Conservation (phyloP, 2,329 filamentous ascomycete species). For the Aureobasidium zeae region DNA sequence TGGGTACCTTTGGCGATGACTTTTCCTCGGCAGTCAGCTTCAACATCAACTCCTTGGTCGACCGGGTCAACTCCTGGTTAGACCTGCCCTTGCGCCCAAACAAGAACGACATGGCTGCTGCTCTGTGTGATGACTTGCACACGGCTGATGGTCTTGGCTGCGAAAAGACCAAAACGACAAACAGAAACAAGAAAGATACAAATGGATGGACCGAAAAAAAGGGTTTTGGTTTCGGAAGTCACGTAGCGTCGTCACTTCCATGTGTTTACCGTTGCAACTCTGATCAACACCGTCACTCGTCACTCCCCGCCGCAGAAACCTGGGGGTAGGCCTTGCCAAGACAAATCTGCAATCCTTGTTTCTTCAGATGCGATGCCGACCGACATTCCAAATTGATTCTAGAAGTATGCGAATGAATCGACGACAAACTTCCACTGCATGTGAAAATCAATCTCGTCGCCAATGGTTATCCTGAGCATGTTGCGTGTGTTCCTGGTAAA, state of each 20-base stretch:
- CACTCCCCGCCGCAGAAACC: slow-evolving; percentile 1
- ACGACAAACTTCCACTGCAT: no score
- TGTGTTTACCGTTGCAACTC: slow-evolving; percentile 3
- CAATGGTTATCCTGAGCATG: no score
- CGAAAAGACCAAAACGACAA: not conserved
- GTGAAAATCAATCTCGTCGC: no score
- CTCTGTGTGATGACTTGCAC: not conserved
- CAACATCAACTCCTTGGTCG: slow-evolving; percentile 54
- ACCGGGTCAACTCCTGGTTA: slow-evolving; percentile 52
- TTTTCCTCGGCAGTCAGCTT: slow-evolving; percentile 49
- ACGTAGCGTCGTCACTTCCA: slow-evolving; percentile 5
- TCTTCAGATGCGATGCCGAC: slow-evolving; percentile 7
- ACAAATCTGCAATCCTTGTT: not conserved
- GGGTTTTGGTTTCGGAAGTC: not conserved
- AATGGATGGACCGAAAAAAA: not conserved
- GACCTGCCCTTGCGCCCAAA: slow-evolving; percentile 56
- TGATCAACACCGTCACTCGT: not conserved
- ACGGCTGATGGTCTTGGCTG: not conserved
- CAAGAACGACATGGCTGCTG: slow-evolving; percentile 55
- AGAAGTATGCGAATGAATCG: no score
- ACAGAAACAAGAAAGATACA: not conserved
- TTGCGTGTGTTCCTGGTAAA: no score
- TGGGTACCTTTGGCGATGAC: slow-evolving; percentile 49
- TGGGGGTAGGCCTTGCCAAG: not conserved
- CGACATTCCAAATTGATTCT: no score